These are phyloP conservation scores for Aspergillus udagawae DNA, from an alignment of 2,329 filamentous ascomycete genomes.

Conservation along the genomic window DNA sequence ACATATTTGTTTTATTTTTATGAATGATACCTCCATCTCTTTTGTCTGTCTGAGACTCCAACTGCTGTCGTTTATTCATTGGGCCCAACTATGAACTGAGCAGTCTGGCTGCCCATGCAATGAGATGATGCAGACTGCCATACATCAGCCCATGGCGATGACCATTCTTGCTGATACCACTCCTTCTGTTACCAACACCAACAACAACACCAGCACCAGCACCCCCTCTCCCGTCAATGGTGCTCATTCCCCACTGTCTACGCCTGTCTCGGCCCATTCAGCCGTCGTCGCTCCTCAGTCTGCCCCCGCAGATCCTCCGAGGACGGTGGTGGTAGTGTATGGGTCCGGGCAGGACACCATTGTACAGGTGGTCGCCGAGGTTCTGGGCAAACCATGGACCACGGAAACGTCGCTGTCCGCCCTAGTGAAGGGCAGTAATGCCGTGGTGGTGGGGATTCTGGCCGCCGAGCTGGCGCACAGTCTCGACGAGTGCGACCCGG, in stretches of 20 bases:
- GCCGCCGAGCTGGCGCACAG: constrained; percentile 55
- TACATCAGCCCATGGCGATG: constrained; percentile 30
- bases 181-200: constrained; percentile 12
- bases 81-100: constrained; percentile 24
- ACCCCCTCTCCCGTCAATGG: constrained; percentile 10
- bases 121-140: constrained; percentile 34
- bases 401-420: constrained; percentile 55
- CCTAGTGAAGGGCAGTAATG: constrained; percentile 55
- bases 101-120: constrained; percentile 17
- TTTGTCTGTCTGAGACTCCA: not conserved
- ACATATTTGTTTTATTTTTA: not conserved
- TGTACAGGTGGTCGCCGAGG: constrained; percentile 70
- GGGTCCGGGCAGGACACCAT: constrained; percentile 69
- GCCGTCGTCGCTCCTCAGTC: not conserved
- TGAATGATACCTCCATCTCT: not conserved
- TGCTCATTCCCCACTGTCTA: constrained; percentile 1
- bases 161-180: constrained; percentile 24
- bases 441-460: constrained; percentile 63
- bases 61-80: not conserved
- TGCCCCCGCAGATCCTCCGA: constrained; percentile 13
- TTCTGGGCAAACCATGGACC: constrained; percentile 69
- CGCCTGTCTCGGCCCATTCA: no score
- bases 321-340: constrained; percentile 61
- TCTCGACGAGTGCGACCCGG: constrained; percentile 55
- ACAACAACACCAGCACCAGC: not conserved